Evolutionary conservation across 768 basidiomycete genomes (phyloP), one percentile per base, ranked within the genome.

Genomic region (Lactifluus subvellereus): DNA sequence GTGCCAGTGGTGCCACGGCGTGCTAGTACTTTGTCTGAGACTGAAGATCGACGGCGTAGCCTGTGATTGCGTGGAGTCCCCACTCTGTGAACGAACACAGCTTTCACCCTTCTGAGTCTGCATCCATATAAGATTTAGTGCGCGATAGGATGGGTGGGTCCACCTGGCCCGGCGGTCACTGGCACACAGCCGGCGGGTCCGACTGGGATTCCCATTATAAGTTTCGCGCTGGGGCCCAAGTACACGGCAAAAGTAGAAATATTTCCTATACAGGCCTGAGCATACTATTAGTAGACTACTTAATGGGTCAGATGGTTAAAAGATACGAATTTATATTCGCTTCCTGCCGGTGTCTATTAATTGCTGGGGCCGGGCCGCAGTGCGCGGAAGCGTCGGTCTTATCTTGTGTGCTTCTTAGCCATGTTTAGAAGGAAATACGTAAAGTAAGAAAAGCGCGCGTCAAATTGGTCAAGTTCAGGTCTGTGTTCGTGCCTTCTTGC

Each of bases 391-490:
- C 20, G 54, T 62, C 55, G 61, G 33, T 38, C 18, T 62, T 57
- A 22, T 33, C 6, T 32, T 57, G 48, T 49, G 30, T 49, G 40
- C 52, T 48, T 54, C 57, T 40, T 59, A 52, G 20, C 62, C 47
- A 13, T 2, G 43, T 62, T 62, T 62, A 16, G 61, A 55, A 53
- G 32, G 47, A 22, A 32, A 59, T 64, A 64, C 62, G 62, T 64
- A 64, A 64, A 53, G 43, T 55, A 37, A 48, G 54, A 59, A 58
- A 48, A 18, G 40, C 30, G 45, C 38, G 40, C 30, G 45, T 38
- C 13, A 42, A 49, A 30, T 54, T 53, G 37, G 62, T 59, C 30
- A 48, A 42, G 47, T 37, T 48, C 57, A 52, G 45, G 16, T 20
- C 30, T 42, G 49, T 7, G 45, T 47, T 47, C 18, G 45, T 47